Evolutionary conservation across 2,329 filamentous ascomycete species (phyloP).

Genomic region (Thelonectria olida): DNA sequence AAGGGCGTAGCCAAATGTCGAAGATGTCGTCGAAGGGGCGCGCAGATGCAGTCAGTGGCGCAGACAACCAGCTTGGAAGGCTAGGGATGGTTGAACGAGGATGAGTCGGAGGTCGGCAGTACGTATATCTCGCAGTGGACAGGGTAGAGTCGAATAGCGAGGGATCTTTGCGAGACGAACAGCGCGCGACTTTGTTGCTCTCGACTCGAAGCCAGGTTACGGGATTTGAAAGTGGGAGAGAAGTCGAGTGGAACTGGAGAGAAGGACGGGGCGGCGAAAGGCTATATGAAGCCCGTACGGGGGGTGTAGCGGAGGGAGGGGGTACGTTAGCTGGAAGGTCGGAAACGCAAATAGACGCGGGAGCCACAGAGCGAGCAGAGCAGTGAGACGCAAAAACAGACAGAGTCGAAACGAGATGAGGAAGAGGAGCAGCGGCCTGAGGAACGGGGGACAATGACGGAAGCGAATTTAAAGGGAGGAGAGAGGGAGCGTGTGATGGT

Average conservation of each 20-base stretch:
- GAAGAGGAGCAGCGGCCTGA: constrained; percentile 30
- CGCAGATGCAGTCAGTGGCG: constrained; percentile 25
- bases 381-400: no score
- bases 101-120: constrained; percentile 21
- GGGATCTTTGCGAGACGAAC: constrained; percentile 14
- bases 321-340: not conserved
- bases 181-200: constrained; percentile 25
- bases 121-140: constrained; percentile 22
- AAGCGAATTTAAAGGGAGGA: constrained; percentile 22
- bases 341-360: constrained; percentile 5
- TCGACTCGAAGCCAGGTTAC: constrained; percentile 24
- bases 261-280: constrained; percentile 36
- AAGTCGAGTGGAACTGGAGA: constrained; percentile 38
- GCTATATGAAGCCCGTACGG: constrained; percentile 40
- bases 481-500: constrained; percentile 19
- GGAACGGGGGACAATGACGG: constrained; percentile 22
- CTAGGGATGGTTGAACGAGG: constrained; percentile 25
- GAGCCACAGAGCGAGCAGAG: constrained; percentile 11
- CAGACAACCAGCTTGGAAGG: constrained; percentile 19
- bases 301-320: constrained; percentile 25
- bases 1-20: constrained; percentile 27
- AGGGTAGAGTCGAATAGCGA: not conserved
- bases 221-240: constrained; percentile 25
- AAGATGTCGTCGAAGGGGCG: constrained; percentile 26
- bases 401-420: no score